A percentile compares a stretch with the other conserved stretches of the same genome.
These are phyloP conservation scores for Cavenderia fasciculata DNA, from an alignment of 78 protist genomes.

Conservation along the genomic window DNA sequence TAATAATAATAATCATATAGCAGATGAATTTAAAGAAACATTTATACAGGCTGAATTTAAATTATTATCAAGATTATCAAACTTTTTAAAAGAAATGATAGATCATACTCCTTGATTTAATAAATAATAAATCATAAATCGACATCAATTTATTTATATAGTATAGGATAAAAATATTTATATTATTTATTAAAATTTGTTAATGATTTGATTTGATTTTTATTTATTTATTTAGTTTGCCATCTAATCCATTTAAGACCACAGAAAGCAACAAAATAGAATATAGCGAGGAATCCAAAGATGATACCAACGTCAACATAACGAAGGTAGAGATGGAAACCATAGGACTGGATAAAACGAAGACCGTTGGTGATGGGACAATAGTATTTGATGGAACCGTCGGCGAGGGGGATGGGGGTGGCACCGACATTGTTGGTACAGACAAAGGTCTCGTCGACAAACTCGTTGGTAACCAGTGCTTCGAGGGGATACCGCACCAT, in stretches of 20 bases:
- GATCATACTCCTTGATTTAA: too few relatives aligned
- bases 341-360: background rate
- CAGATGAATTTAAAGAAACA: too few relatives aligned
- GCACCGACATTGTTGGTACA: slow-evolving; percentile 70
- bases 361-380: slow-evolving; percentile 30
- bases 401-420: background rate
- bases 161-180: too few relatives aligned
- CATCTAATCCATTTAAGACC: background rate
- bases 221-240: slow-evolving; percentile 1
- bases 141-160: too few relatives aligned
- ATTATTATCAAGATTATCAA: too few relatives aligned
- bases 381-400: background rate
- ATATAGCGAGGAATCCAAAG: background rate
- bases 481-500: slow-evolving; percentile 54
- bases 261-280: background rate
- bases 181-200: too few relatives aligned
- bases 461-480: slow-evolving; percentile 34
- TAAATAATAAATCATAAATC: too few relatives aligned
- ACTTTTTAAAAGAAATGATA: too few relatives aligned
- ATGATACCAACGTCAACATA: slow-evolving; percentile 16
- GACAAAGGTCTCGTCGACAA: slow-evolving; percentile 1
- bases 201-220: too few relatives aligned
- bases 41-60: too few relatives aligned
- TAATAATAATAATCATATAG: too few relatives aligned
- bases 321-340: slow-evolving; percentile 9